Evolutionary conservation across 345 rosid genomes (phyloP), one percentile per base, ranked within the genome.

Genomic region (Schrenkiella parvula): DNA sequence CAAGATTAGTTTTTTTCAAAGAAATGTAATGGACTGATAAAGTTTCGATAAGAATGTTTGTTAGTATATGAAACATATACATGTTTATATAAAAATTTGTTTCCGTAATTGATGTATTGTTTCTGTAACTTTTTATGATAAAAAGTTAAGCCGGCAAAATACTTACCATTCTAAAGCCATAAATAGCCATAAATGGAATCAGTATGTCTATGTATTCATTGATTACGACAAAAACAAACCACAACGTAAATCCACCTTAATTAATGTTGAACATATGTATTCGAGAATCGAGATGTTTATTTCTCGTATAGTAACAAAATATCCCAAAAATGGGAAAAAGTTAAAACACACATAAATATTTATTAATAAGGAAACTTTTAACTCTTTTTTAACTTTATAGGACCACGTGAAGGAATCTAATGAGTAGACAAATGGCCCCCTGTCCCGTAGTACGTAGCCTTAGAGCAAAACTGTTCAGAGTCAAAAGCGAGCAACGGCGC

Each of bases 401-500:
- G 23, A 53, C 74, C 74, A 68, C 74, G 79, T 68, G 79, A 75
- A 75, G 64, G 78, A 67, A 74, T 74, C 78, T 59, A 29, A 59
- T 51, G 53, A 66, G 66, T 53, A 52, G 48, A 47, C 61, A 6
- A 42, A 25, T 28, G 78, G 51, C 44, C 72, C n/a, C 41, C 22
- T 55, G 72, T 37, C 62, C 11, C 31, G 25, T 31, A n/a, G n/a
- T n/a, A 55, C n/a, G 46, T 65, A 46, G 25, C 39, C 72, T 17
- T 14, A 57, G 26, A 0, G 6, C n/a, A n/a, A n/a, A 29, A 21
- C 46, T n/a, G 14, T 28, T 29, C 0, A n/a, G 47, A 53, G 78
- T 66, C 70, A 64, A 72, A 66, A 74, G 71, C 52, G 4, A 25
- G 6, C 31, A 47, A 57, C 71, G 60, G 51, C 71, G 72, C 72